phyloP scores from a whole-genome alignment of 768 basidiomycete species.

The Lyophyllum semitale region DNA sequence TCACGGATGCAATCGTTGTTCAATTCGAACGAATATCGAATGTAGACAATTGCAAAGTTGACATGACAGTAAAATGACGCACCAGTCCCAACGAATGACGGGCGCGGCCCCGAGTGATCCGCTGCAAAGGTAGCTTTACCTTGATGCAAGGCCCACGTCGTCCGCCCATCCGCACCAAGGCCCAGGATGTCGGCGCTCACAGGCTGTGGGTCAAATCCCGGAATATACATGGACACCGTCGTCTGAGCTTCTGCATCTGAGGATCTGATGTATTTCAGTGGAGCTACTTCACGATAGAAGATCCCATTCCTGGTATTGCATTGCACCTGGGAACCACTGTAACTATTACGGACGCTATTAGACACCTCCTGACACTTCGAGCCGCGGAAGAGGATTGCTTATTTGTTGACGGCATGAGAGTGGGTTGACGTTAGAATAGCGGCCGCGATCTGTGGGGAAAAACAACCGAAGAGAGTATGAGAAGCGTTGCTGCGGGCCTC shows the following conservation, averaged over 20 bases:
- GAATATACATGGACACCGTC: conserved; percentile 43
- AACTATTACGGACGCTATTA: neutral
- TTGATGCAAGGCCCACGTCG: conserved; percentile 39
- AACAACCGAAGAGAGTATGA: neutral
- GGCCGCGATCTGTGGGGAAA: neutral
- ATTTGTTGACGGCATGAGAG: neutral
- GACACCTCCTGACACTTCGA: neutral
- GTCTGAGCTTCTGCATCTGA: conserved; percentile 25
- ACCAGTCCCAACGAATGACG: conserved; percentile 40
- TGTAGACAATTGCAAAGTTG: neutral
- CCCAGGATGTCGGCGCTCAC: conserved; percentile 43
- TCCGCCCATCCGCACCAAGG: conserved; percentile 39
- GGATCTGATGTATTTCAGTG: neutral
- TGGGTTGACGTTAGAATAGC: neutral
- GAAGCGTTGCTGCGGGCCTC: too few relatives aligned
- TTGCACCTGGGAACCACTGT: too few relatives aligned
- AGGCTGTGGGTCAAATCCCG: conserved; percentile 46
- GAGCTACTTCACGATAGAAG: neutral
- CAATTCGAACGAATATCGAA: neutral
- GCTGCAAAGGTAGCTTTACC: conserved; percentile 34
- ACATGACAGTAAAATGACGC: conserved; percentile 6
- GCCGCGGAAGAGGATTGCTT: neutral
- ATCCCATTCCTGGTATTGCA: neutral
- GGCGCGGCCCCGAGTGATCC: conserved; percentile 26
- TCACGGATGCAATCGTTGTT: neutral